Conservation (phyloP, 352 stramenopile genomes). For the Phytophthora sansomeana region DNA sequence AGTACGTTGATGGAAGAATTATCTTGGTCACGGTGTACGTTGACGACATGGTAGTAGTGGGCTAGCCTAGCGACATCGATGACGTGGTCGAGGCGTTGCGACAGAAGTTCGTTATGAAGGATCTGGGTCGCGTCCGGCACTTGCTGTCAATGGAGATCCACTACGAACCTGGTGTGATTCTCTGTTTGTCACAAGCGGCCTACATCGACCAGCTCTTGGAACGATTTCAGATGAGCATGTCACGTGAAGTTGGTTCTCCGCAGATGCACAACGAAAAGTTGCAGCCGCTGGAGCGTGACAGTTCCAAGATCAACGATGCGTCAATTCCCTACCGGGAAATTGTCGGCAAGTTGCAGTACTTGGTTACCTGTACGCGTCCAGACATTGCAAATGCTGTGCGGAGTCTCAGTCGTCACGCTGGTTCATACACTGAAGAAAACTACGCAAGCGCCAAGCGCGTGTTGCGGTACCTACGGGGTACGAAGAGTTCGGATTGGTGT, state of each 20-base stretch:
- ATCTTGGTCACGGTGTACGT: no score
- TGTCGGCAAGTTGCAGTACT: background rate
- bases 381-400: background rate
- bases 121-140: no score
- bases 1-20: no score
- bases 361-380: background rate
- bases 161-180: background rate
- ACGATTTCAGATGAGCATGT: background rate
- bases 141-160: background rate
- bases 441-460: background rate
- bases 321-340: background rate
- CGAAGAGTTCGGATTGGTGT: constrained; percentile 2
- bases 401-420: background rate
- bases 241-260: background rate
- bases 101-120: no score
- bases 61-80: no score
- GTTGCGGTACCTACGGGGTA: background rate
- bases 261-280: background rate
- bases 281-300: no score
- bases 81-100: no score
- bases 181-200: background rate
- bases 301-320: background rate
- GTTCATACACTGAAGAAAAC: background rate
- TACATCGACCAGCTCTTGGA: background rate
- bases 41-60: no score